A percentile compares a stretch with the other conserved stretches of the same genome.
phyloP scores from a whole-genome alignment of 2,329 filamentous ascomycete species.

The Fonsecaea erecta region DNA sequence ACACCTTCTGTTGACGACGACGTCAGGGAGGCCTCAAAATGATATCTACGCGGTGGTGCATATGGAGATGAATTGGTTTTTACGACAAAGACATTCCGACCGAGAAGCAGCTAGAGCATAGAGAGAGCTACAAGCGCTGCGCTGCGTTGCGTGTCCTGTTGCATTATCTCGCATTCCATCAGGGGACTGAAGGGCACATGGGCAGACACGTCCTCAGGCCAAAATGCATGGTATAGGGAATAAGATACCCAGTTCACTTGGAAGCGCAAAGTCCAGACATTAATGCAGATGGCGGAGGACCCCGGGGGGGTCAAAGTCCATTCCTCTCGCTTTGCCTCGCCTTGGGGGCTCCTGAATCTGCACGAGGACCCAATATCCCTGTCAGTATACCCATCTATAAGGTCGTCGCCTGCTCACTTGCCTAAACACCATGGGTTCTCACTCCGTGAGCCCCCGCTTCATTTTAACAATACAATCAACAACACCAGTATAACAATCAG shows the following conservation, averaged over 20 bases:
- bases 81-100: not conserved
- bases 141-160: not conserved
- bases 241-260: no score
- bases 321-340: not conserved
- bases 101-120: not conserved
- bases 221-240: no score
- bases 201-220: not conserved
- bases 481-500: conserved; percentile 82
- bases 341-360: not conserved
- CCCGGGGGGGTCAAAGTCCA: no score
- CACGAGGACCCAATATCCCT: not conserved
- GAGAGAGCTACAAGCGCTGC: not conserved
- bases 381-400: not conserved
- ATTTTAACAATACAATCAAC: conserved; percentile 82
- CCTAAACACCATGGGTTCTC: not conserved
- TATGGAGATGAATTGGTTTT: not conserved
- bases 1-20: not conserved
- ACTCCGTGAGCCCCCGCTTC: conserved; percentile 31
- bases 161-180: not conserved
- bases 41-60: not conserved
- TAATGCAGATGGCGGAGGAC: no score
- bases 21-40: not conserved
- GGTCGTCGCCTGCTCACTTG: not conserved
- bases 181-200: not conserved
- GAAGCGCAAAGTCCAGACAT: no score